Evolutionary conservation across 768 basidiomycete species (phyloP), one percentile per base, ranked within the genome.

Genomic region (Naematelia aurantialba): DNA sequence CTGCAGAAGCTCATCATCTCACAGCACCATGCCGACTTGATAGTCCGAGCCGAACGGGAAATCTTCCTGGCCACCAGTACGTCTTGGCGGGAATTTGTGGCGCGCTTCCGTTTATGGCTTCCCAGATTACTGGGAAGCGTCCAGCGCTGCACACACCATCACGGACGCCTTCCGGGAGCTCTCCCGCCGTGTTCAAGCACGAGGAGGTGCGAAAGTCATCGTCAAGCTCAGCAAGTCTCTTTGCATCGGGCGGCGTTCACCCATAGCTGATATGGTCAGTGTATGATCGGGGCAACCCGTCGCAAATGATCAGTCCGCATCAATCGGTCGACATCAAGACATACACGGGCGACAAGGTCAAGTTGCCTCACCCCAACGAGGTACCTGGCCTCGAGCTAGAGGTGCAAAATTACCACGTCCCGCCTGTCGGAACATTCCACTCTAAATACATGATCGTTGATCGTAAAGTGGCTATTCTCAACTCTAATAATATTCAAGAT

Each of bases 371-470:
- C 8, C 64, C 64, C n/a, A 52, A 64, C 5, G 66, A 69, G 30
- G 59, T 69, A 24, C 65, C 63, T 4, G 65, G 65, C 22, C 30
- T 63, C 25, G n/a, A 54, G 8, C 46, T 69, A 1, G 59, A 69
- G 50, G 67, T 69, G 8, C 61, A 60, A 19, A 66, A 66, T 52
- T 73, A 67, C 46, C 68, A 70, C 56, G 75, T 79, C 34, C 82
- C 82, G 10, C 62, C 83, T n/a, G 73, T 84, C 3, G 85, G 85
- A 11, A 87, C 85, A 0, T 87, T 86, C 74, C 86, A 87, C 63
- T 80, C 83, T 48, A 87, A 87, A 68, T 85, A 82, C 63, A 80
- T 86, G 78, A 77, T 87, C 45, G 82, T 86, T 1, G 85, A 87
- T 69, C 78, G 85, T 21, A 82, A 81, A 61, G 73, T 85, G 31